phyloP scores from a whole-genome alignment of 257 asterid species.

The Scutellaria galericulata region DNA sequence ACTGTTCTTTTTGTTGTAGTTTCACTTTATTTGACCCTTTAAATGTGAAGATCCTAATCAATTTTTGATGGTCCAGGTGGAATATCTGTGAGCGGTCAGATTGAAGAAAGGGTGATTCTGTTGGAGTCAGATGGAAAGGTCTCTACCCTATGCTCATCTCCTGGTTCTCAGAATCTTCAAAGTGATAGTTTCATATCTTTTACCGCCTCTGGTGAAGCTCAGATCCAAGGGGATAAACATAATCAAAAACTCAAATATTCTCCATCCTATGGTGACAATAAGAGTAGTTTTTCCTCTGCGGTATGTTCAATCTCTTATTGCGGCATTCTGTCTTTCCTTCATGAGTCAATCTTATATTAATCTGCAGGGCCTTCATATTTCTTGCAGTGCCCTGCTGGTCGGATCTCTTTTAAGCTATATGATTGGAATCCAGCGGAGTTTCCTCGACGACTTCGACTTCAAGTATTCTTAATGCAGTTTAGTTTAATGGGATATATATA shows the following conservation, averaged over 20 bases:
- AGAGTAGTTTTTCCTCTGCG: constrained; percentile 70
- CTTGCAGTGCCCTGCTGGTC: constrained; percentile 83
- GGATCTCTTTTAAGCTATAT: constrained; percentile 92
- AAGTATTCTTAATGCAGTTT: constrained; percentile 84
- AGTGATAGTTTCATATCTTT: constrained; percentile 53
- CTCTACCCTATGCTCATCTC: constrained; percentile 49
- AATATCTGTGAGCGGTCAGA: constrained; percentile 48
- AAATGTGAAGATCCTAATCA: constrained; percentile 28
- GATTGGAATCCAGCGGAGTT: constrained; percentile 99
- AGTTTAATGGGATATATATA: constrained; percentile 45
- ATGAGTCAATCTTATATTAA: constrained; percentile 32
- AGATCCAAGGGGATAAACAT: constrained; percentile 49
- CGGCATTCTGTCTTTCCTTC: constrained; percentile 23
- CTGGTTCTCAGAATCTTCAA: constrained; percentile 54
- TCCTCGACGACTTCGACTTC: constrained; percentile 91
- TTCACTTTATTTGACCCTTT: not conserved
- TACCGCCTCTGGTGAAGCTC: constrained; percentile 55
- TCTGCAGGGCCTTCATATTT: constrained; percentile 30
- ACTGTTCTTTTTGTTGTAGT: not conserved
- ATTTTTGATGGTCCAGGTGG: constrained; percentile 50
- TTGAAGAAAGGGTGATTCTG: constrained; percentile 51
- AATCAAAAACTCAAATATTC: constrained; percentile 48
- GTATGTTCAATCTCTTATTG: constrained; percentile 44
- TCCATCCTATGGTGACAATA: constrained; percentile 64
- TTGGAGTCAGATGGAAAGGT: constrained; percentile 64